Evolutionary conservation across 345 rosid species (phyloP), one percentile per base, ranked within the genome.

Genomic region (Theobroma cacao): DNA sequence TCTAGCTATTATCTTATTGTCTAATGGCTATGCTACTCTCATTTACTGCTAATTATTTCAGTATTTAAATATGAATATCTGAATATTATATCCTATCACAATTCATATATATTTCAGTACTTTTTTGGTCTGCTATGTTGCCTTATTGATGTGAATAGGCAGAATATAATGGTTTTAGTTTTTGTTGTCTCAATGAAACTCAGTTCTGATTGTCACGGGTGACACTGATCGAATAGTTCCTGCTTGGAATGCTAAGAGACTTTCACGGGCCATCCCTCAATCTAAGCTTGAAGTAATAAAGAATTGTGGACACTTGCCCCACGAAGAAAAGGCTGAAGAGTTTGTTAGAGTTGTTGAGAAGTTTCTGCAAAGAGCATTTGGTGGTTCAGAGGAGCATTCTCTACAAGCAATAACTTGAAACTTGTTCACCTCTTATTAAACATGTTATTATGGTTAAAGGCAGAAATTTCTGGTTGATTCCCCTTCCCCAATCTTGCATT

Each of bases 281-380:
- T 90, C 96, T 15, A 79, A 81, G 62, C 82, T 91, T 7, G 87
- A 91, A 87, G 88, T 92, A 31, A 86, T 95, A 33, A 84, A 89
- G 89, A 79, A 90, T 58, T 95, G 98, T 59, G 98, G 99, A 18
- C 98, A 95, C 84, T 82, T 95, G 74, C 98, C 98, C 2, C 99
- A 91, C 18, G 96, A 95, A 80, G 98, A 95, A 79, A 93, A 90
- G 73, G 91, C 88, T 3, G 94, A 92, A 67, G 96, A 95, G 79
- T 95, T 95, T 83, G 89, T 90, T 69, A 85, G 90, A 30, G 70
- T 86, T 75, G 88, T 93, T 55, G 82, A 85, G 70, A 90, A 81
- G 86, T 95, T 95, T 82, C 84, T 95, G 86, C 87, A 72, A 70
- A 83, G 81, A 66, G 87, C 82, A 77, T 86, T 89, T 36, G 86